Evolutionary conservation across 441 rosid species (phyloP), one percentile per base, ranked within the genome.

Genomic region (Corymbia calophylla): DNA sequence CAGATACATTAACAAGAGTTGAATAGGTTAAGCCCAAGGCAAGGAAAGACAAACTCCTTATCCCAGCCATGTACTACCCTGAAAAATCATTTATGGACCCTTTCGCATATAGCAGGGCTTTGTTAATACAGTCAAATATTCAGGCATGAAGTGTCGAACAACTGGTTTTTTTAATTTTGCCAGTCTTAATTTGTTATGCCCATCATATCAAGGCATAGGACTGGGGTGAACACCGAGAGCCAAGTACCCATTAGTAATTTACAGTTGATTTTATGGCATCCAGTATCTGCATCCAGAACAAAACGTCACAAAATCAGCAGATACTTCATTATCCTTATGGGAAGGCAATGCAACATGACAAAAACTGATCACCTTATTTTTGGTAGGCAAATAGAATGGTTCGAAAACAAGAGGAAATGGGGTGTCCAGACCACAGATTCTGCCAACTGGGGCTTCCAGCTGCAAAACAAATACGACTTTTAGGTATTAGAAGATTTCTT

Each of bases 351-450:
- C 6, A 32, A 55, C 60, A 32, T 73, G 18, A 70, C n/a, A 51
- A 60, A 31, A 8, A 86, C 25, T 27, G 88, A 89, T 89, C n/a
- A 94, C 98, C 96, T 96, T 96, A 94, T 96, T 98, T 95, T 97
- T 97, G 86, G 93, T 97, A 84, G 99, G 99, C 94, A 98, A 91
- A 90, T 97, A 97, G 90, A 98, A 97, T 19, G 99, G 99, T 87
- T 98, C 99, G 48, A 98, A 97, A 87, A 97, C 98, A 53, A 96
- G 98, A 29, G 99, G 99, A 90, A 96, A 96, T 19, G 99, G 99
- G 14, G 99, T 98, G 93, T 97, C 99, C 55, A 96, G 91, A 82
- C 99, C 99, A 81, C 98, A 98, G 47, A 98, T 94, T 93, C 99
- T 94, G 77, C 96, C 95, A 55, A 98, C 95, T 0, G 99, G 99